A percentile compares a stretch with the other conserved stretches of the same genome.
Conservation (phyloP, 768 basidiomycete genomes). For the Naganishia randhawae region DNA sequence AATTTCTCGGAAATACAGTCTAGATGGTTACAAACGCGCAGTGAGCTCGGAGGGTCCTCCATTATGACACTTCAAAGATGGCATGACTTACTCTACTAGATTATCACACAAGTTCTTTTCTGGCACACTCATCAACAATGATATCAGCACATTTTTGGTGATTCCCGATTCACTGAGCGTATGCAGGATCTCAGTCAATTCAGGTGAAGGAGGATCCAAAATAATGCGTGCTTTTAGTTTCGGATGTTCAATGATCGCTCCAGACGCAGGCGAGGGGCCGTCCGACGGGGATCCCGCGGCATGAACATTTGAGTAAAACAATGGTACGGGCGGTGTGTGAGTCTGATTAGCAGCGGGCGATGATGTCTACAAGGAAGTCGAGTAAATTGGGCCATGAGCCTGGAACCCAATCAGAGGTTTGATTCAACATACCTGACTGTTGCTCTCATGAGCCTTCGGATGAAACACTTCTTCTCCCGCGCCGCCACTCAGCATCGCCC, state of each 20-base stretch:
- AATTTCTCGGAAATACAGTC: conserved; percentile 38
- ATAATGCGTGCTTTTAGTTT: conserved; percentile 23
- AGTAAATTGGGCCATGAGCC: not conserved
- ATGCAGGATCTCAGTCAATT: conserved; percentile 43
- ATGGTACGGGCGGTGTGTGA: conserved; percentile 25
- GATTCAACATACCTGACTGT: conserved; percentile 2
- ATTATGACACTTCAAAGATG: not conserved
- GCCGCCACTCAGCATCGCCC: conserved; percentile 12
- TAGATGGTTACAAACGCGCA: not conserved
- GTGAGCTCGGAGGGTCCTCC: not conserved
- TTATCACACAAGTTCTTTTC: conserved; percentile 47
- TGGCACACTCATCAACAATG: conserved; percentile 49
- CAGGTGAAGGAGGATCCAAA: conserved; percentile 29
- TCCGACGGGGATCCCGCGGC: conserved; percentile 35
- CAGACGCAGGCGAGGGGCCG: conserved; percentile 37
- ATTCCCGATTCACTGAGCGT: conserved; percentile 51
- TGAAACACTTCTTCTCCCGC: conserved; percentile 32
- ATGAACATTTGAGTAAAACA: conserved; percentile 21
- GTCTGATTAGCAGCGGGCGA: conserved; percentile 7
- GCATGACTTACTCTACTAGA: conserved; percentile 40
- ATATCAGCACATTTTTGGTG: conserved; percentile 45
- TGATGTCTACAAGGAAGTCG: not conserved
- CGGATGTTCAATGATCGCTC: conserved; percentile 34
- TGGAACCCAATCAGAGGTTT: not conserved
- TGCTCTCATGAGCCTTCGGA: conserved; percentile 24